Base-by-base conservation (phyloP, 1,284 basidiomycete genomes). In the Meripilus lineatus region DNA sequence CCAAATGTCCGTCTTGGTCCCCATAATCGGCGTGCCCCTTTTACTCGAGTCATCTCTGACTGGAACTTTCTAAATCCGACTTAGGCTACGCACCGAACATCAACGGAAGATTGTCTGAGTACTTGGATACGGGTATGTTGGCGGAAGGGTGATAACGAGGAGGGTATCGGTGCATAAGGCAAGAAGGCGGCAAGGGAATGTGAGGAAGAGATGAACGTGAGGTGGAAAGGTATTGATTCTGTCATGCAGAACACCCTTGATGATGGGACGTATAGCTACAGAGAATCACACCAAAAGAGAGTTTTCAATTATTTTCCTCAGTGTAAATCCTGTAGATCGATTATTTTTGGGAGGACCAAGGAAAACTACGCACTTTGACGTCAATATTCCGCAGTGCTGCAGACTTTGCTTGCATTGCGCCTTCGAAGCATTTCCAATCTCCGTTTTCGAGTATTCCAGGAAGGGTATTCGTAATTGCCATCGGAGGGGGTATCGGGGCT, bases 1-100 rank as follows among this genome's bases (percentile, higher is more conserved):
- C 83, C 84, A 87, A 34, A 87, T 86, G 51, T 85, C 78, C 1
- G 81, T 75, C 57, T 80, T 84, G 14, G 75, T 74, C 0, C 61
- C 61, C 42, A 59, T 40, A 7, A 61, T 40, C n/a, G 55, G 38
- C 14, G 53, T 41, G 40, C 60, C 61, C 28, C 61, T 63, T 30
- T 6, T 10, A 18, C 20, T 15, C 15, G 26, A 14, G 30, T 17
- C 37, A 35, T 30, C 10, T 17, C 13, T 6, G 30, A 22, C 21
- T 22, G 5, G 35, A 25, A 3, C 22, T 17, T 18, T 14, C 5
- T 11, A 5, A 14, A 32, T 17, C 30, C 32, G 14, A 38, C 23
- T 35, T 22, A 11, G 25, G 17, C 21, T 3, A 45, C 25, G 17
- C 53, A 82, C 81, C 74, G 69, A 26, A 81, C 79, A 57, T 86